phyloP scores from a whole-genome alignment of 78 protist genomes.

The Chrysochromulina parva region DNA sequence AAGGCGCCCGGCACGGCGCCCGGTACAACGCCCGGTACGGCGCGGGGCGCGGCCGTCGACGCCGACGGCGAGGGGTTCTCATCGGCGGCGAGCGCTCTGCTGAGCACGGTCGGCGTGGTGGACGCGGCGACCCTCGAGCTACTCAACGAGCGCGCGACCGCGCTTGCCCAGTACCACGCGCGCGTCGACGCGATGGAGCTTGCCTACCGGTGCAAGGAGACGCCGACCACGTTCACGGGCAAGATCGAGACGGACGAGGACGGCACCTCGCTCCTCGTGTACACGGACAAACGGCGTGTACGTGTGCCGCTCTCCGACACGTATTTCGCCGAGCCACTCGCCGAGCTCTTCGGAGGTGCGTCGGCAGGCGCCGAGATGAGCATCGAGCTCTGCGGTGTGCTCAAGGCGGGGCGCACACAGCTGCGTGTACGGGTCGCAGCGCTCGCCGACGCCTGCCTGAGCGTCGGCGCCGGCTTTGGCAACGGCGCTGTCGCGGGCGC shows the following conservation, averaged over 20 bases:
- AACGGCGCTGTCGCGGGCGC: not conserved
- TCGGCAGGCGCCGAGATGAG: not conserved
- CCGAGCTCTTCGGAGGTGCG: not conserved
- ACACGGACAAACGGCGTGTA: not conserved
- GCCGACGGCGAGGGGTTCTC: too few species aligned
- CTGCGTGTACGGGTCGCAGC: constrained; percentile 17
- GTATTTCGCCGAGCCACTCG: constrained; percentile 32
- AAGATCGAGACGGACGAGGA: not conserved
- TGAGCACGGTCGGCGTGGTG: not conserved
- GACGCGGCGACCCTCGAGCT: not conserved
- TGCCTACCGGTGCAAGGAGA: constrained; percentile 25
- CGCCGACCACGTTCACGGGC: not conserved
- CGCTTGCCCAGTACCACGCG: not conserved
- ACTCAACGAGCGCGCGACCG: constrained; percentile 2
- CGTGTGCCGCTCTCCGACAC: constrained; percentile 9
- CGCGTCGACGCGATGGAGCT: not conserved
- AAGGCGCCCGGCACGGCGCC: too few species aligned
- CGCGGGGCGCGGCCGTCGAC: too few species aligned
- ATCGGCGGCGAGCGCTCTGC: too few species aligned
- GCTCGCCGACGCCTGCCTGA: not conserved
- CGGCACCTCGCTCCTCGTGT: not conserved
- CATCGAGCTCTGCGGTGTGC: constrained; percentile 1
- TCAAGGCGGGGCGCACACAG: not conserved
- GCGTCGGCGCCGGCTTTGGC: not conserved
- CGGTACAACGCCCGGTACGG: too few species aligned